Base-by-base conservation (phyloP, 2,329 filamentous ascomycete species). In the Exserohilum turcica region DNA sequence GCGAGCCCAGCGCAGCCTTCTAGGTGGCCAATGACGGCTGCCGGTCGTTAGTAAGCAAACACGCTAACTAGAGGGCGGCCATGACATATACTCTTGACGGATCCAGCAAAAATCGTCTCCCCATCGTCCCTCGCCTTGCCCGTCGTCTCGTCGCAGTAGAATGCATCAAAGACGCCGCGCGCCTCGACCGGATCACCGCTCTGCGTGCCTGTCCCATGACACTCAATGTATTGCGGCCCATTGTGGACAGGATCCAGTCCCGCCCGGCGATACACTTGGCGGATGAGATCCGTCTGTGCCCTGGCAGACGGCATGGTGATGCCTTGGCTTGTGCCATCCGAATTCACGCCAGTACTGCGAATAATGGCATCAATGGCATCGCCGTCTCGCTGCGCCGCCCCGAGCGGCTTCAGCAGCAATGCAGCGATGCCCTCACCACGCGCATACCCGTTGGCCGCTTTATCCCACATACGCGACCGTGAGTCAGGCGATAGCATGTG, bases 301-400 rank as follows among this genome's bases (percentile, higher is more conserved):
- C 52, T 38, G 1, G 46, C 58, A 47, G 69, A 72, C 3, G 73
- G 73, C 1, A 66, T 63, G 63, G 70, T 74, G 39, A 73, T 72
- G 7, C 9, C 16, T 3, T 31, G 7, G 2, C 42, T 65, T n/a
- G 52, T 39, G 5, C 64, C 64, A 21, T 64, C 57, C n/a, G 60
- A 54, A 35, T 60, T 64, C 0, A 63, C 32, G 0, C 60, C 67
- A 10, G 59, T 65, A 1, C 56, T 61, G 29, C 60, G 53, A 2
- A 74, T 57, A 3, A 72, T 47, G 10, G 57, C 60, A 1, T 57
- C 60, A 15, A 74, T 68, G 4, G 61, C 48, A 36, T 74, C 68
- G 1, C 61, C 54, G 31, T 66, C 68, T 2, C 39, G 24, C 0
- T 72, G 27, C 4, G 71, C 70, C 21, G 63, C 45, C 5, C 38